These are phyloP conservation scores for Mucor circinelloides DNA, from an alignment of 371 early-diverging fungal species.

Conservation along the genomic window DNA sequence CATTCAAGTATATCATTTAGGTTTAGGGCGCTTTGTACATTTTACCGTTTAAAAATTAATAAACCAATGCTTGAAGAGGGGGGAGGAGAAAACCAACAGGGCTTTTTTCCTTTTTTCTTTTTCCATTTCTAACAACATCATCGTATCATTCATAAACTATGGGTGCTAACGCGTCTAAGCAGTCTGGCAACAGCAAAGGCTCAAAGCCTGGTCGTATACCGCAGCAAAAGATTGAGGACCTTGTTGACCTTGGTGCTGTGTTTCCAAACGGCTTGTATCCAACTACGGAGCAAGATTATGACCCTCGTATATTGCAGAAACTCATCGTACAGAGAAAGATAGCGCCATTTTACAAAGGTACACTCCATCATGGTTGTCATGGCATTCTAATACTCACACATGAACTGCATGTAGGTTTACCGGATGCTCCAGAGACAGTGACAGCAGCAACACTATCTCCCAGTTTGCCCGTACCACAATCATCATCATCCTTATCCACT, in stretches of 20 bases:
- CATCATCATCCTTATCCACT: constrained; percentile 20
- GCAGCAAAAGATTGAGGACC: constrained; percentile 53
- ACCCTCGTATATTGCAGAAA: constrained; percentile 71
- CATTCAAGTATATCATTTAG: not conserved
- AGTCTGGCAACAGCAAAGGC: not conserved
- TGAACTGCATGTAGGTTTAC: constrained; percentile 26
- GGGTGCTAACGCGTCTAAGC: constrained; percentile 30
- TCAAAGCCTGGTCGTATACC: constrained; percentile 4
- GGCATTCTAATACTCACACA: not conserved
- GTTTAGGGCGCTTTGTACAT: constrained; percentile 1
- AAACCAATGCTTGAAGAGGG: constrained; percentile 4
- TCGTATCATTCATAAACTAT: not conserved
- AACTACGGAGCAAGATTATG: constrained; percentile 75
- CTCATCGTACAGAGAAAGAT: constrained; percentile 76
- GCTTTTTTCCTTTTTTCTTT: not conserved
- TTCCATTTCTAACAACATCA: not conserved
- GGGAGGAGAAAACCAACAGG: not conserved
- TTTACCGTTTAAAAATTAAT: constrained; percentile 3
- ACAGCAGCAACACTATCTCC: constrained; percentile 13
- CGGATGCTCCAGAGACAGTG: constrained; percentile 45
- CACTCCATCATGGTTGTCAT: constrained; percentile 1
- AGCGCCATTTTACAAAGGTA: constrained; percentile 90
- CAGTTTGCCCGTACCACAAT: constrained; percentile 19
- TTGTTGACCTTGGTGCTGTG: constrained; percentile 72
- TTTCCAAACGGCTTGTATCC: constrained; percentile 79